Conservation (phyloP, 1,139 yeast species). For the Sugiyamaella japonica region DNA sequence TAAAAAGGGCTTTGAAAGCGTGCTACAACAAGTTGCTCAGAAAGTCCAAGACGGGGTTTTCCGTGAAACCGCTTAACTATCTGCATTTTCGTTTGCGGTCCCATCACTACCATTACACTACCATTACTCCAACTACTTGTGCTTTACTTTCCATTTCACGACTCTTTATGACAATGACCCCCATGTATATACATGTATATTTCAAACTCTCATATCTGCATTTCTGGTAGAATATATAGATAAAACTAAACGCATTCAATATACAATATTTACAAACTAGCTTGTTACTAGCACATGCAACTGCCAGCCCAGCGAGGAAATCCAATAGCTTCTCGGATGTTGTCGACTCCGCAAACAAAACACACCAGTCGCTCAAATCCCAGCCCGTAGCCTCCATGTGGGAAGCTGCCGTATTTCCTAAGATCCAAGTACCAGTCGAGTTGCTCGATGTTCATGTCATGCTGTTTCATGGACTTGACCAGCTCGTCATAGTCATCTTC, state of each 20-base stretch:
- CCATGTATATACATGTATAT: background rate
- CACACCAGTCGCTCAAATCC: slow-evolving; percentile 87
- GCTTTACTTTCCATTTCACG: background rate
- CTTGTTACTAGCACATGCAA: slow-evolving; percentile 46
- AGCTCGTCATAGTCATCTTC: slow-evolving; percentile 62
- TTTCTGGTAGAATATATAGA: background rate
- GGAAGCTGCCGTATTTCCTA: slow-evolving; percentile 75
- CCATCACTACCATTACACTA: no score
- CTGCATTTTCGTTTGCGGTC: no score
- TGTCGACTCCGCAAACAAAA: slow-evolving; percentile 68
- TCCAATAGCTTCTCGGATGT: slow-evolving; percentile 81
- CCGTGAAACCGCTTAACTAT: slow-evolving; percentile 21
- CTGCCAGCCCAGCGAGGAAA: slow-evolving; percentile 64
- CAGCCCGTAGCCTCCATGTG: slow-evolving; percentile 97
- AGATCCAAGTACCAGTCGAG: slow-evolving; percentile 79
- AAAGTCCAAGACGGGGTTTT: slow-evolving; percentile 42
- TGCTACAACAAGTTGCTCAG: slow-evolving; percentile 55
- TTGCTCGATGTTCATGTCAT: slow-evolving; percentile 48
- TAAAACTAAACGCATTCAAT: background rate
- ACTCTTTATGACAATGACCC: background rate
- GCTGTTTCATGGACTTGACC: slow-evolving; percentile 47
- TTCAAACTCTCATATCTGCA: slow-evolving; percentile 1
- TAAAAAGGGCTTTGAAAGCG: slow-evolving; percentile 78
- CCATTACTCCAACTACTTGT: background rate
- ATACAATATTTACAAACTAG: slow-evolving; percentile 5